A percentile compares a stretch with the other conserved stretches of the same genome.
Conservation (phyloP, 108 stramenopile genomes). For the Seminavis robusta region DNA sequence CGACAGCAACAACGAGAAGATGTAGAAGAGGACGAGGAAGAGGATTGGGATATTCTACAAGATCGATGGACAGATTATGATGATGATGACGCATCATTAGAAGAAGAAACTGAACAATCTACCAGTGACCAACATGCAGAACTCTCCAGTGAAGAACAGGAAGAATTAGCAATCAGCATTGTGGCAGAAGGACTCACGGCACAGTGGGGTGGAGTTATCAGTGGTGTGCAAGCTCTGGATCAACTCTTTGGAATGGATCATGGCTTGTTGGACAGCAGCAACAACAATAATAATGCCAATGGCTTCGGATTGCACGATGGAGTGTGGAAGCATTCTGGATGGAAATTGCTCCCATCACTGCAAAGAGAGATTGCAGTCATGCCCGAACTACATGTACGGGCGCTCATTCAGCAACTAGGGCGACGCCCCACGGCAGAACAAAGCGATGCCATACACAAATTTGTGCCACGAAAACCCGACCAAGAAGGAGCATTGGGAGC, state of each 20-base stretch:
- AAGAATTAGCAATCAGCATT: no score
- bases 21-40: constrained; percentile 9
- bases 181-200: constrained; percentile 29
- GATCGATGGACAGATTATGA: constrained; percentile 3
- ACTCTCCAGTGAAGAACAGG: constrained; percentile 33
- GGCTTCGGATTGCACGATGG: constrained; percentile 71
- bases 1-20: constrained; percentile 7
- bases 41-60: constrained; percentile 15
- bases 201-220: constrained; percentile 46
- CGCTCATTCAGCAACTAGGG: constrained; percentile 44
- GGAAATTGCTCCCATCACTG: constrained; percentile 47
- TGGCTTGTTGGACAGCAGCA: constrained; percentile 29
- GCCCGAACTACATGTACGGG: constrained; percentile 53
- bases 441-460: constrained; percentile 36
- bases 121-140: constrained; percentile 1
- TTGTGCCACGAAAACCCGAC: constrained; percentile 40
- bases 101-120: constrained; percentile 11
- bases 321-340: constrained; percentile 64
- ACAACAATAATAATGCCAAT: no score
- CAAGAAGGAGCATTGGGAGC: constrained; percentile 54
- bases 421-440: constrained; percentile 52
- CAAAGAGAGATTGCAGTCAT: constrained; percentile 45
- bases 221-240: constrained; percentile 54
- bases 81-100: background rate
- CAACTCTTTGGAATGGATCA: constrained; percentile 63